Conservation (phyloP, 306 rosid species). For the Senna tora region DNA sequence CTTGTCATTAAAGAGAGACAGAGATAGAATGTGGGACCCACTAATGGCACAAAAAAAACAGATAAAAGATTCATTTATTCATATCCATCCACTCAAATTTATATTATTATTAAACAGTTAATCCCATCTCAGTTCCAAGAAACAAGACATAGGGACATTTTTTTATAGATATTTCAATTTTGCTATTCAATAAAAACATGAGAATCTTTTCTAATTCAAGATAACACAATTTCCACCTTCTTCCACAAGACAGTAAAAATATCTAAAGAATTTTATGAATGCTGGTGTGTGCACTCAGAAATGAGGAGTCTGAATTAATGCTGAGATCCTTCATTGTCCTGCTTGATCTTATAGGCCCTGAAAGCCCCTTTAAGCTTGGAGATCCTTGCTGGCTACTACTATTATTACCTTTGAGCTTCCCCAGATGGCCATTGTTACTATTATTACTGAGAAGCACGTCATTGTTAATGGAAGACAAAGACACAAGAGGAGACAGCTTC, state of each 20-base stretch:
- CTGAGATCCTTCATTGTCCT: conserved; percentile 65
- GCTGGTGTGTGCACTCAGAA: conserved; percentile 39
- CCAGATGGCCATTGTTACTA: conserved; percentile 35
- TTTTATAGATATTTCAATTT: not conserved
- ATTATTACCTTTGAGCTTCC: conserved; percentile 26
- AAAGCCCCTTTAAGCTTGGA: conserved; percentile 77
- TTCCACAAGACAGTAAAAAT: too few relatives aligned
- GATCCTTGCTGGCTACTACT: conserved; percentile 58
- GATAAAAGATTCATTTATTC: too few relatives aligned
- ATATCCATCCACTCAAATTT: conserved; percentile 36
- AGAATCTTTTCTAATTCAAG: too few relatives aligned
- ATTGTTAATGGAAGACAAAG: conserved; percentile 50
- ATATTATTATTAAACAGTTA: conserved; percentile 33
- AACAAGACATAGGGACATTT: not conserved
- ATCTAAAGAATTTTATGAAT: not conserved
- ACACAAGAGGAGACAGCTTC: conserved; percentile 52
- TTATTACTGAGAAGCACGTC: conserved; percentile 46
- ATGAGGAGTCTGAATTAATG: conserved; percentile 69
- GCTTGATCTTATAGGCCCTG: conserved; percentile 77
- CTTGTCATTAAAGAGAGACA: too few relatives aligned
- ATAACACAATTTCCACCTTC: too few relatives aligned
- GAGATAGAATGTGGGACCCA: too few relatives aligned
- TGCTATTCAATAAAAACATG: not conserved
- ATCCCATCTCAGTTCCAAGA: too few relatives aligned
- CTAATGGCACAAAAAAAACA: too few relatives aligned